Conservation (phyloP, 2,329 filamentous ascomycete genomes). For the Orbilia ellipsospora region DNA sequence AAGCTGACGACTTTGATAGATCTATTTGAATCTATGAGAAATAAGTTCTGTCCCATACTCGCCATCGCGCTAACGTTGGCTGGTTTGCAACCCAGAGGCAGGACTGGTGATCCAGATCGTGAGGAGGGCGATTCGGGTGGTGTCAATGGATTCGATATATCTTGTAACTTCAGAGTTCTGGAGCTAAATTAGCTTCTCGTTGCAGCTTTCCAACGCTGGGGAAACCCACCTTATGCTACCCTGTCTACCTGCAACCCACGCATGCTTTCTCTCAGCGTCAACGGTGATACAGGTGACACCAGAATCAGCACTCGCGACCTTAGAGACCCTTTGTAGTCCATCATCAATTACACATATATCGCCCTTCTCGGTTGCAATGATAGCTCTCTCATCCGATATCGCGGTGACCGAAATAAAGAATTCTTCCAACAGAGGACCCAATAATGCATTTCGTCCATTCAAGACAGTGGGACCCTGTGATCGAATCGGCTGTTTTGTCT, state of each 20-base stretch:
- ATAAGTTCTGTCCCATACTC: slow-evolving; percentile 73
- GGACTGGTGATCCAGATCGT: slow-evolving; percentile 58
- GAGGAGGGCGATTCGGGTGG: slow-evolving; percentile 59
- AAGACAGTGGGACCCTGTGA: slow-evolving; percentile 73
- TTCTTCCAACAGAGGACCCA: slow-evolving; percentile 82
- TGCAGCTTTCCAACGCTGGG: background rate
- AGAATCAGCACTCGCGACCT: slow-evolving; percentile 64
- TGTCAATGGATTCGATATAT: slow-evolving; percentile 59
- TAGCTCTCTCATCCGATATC: slow-evolving; percentile 77
- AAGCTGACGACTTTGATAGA: slow-evolving; percentile 73
- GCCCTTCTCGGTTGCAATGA: slow-evolving; percentile 87
- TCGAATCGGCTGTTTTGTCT: slow-evolving; percentile 61
- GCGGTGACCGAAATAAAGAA: slow-evolving; percentile 82
- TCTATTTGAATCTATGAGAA: slow-evolving; percentile 79
- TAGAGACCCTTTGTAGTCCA: slow-evolving; percentile 69
- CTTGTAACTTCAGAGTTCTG: slow-evolving; percentile 59
- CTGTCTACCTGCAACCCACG: slow-evolving; percentile 62
- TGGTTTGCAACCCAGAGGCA: slow-evolving; percentile 58
- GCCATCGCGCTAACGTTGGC: slow-evolving; percentile 71
- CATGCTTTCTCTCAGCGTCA: slow-evolving; percentile 60
- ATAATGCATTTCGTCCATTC: slow-evolving; percentile 84
- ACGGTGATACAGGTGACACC: slow-evolving; percentile 63
- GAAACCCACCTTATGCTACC: slow-evolving; percentile 61
- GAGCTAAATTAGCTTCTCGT: slow-evolving; percentile 3
- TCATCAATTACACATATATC: slow-evolving; percentile 91